Evolutionary conservation across 1,284 basidiomycete species (phyloP).

Genomic region (Kwoniella shivajii): DNA sequence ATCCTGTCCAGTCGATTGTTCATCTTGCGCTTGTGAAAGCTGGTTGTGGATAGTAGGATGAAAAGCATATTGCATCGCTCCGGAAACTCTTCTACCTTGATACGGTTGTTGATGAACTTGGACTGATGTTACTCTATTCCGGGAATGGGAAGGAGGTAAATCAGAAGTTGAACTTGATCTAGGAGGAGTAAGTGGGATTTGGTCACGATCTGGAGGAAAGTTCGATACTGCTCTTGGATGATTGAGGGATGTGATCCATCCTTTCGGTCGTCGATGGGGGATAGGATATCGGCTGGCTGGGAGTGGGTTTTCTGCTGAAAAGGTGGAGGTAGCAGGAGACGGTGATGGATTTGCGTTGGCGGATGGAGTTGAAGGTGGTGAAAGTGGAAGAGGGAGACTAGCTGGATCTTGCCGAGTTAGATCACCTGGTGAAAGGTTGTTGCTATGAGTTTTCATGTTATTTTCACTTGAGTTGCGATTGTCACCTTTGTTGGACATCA

Average conservation of each 20-base stretch:
- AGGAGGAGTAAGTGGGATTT: not conserved
- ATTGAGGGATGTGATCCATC: slow-evolving; percentile 20
- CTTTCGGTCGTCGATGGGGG: slow-evolving; percentile 10
- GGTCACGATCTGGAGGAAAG: not conserved
- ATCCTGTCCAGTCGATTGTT: not conserved
- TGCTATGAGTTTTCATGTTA: no score
- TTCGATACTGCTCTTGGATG: slow-evolving; percentile 5
- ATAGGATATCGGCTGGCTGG: not conserved
- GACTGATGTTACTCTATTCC: not conserved
- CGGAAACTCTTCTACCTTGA: slow-evolving; percentile 16
- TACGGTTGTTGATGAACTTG: not conserved
- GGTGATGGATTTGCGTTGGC: no score
- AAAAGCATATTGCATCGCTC: slow-evolving; percentile 23
- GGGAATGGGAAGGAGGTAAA: not conserved
- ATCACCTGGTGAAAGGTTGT: no score
- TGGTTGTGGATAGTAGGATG: not conserved
- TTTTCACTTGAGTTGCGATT: no score
- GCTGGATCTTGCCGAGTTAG: no score
- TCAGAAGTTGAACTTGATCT: slow-evolving; percentile 5
- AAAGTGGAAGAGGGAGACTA: no score
- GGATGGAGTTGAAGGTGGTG: no score
- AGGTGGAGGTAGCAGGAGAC: no score
- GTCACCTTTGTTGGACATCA: no score
- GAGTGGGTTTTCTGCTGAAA: not conserved
- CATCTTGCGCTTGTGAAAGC: not conserved